phyloP scores from a whole-genome alignment of 2,329 filamentous ascomycete species.

The Ceratocystis lukuohia region DNA sequence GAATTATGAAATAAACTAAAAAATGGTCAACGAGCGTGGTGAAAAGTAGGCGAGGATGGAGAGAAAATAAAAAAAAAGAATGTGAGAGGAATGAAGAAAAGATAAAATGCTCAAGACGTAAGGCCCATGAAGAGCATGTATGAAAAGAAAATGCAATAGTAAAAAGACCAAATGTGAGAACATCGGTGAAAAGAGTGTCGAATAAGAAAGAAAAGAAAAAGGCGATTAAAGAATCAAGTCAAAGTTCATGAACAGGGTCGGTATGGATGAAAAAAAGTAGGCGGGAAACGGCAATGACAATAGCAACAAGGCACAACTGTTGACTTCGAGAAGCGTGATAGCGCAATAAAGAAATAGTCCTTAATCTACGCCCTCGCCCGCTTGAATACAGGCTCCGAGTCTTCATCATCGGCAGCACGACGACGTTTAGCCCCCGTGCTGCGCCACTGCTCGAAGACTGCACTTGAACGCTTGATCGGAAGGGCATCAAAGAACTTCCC shows the following conservation, averaged over 20 bases:
- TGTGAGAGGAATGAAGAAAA: background rate
- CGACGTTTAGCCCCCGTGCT: conserved; percentile 31
- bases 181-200: background rate
- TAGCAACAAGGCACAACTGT: background rate
- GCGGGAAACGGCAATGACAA: background rate
- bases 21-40: background rate
- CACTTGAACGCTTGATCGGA: conserved; percentile 42
- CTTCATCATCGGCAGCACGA: conserved; percentile 27
- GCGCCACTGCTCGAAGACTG: conserved; percentile 18
- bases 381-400: conserved; percentile 9
- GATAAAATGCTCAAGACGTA: background rate
- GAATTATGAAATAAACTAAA: background rate
- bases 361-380: conserved; percentile 9
- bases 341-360: background rate
- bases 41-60: background rate
- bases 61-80: background rate
- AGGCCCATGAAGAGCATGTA: background rate
- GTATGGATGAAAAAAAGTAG: background rate
- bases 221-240: background rate
- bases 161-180: background rate
- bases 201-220: background rate
- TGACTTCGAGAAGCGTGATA: too few relatives aligned
- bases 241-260: background rate
- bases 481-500: conserved; percentile 36
- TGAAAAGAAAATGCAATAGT: background rate